Evolutionary conservation across 2,329 filamentous ascomycete genomes (phyloP), one percentile per base, ranked within the genome.

Genomic region (Coniochaeta ligniaria): DNA sequence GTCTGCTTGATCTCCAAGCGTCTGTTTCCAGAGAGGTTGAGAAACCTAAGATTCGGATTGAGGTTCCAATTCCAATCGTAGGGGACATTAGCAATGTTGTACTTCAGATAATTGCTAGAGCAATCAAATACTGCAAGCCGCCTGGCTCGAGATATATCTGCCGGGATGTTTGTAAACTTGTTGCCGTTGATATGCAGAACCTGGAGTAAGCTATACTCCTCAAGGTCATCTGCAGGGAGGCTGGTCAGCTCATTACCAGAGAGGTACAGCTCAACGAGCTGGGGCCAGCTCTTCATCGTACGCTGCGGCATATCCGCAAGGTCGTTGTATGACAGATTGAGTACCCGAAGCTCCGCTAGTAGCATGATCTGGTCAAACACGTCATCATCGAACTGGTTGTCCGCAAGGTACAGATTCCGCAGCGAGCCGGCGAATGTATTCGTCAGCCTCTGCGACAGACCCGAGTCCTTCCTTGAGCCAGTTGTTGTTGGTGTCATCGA

Each of bases 41-140:
- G 87, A 70, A 96, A 99, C 64, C 93, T 90, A 65, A 99, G 78
- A 68, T 97, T 96, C 57, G 90, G 91, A 69, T 99, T 99, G 81
- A 95, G 91, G 70, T 98, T 98, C 95, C 95, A 99, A 69, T 99
- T 99, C 95, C 95, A 99, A 72, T 99, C 95, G 71, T 99, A 99
- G 0, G 94, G 95, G 81, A 96, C 96, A 70, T 99, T 99, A 33
- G 92, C 95, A 56, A 99, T 96, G 72, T 99, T 99, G 82, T 99
- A 99, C 74, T 98, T 99, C 61, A 99, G 80, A 24, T 85, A 87
- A 71, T 99, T 99, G 80, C 91, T 97, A 63, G 93, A 94, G 64
- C 96, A 96, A 74, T 99, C 95, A 58, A 99, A 81, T 57, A 97
- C 89, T 6, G 92, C 88, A 28, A 99, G 83, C 73, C 95, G 95